These are phyloP conservation scores for Capillidium heterosporum DNA, from an alignment of 371 early-diverging fungal genomes.

Conservation along the genomic window DNA sequence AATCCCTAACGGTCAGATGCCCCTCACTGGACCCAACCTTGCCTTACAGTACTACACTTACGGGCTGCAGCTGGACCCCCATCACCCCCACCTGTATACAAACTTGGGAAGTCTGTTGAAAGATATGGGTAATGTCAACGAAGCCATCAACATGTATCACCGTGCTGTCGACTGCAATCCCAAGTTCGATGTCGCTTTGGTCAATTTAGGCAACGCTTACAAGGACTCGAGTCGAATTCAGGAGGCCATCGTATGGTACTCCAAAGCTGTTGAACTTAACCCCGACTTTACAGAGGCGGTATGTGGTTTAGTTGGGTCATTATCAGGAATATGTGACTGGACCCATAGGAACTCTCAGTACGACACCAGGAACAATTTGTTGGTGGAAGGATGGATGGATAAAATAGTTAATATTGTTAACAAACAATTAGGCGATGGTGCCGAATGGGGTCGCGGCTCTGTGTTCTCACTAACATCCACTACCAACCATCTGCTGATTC, in stretches of 20 bases:
- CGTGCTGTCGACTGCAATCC: constrained; percentile 73
- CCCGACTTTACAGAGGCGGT: constrained; percentile 85
- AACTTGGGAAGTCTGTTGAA: constrained; percentile 76
- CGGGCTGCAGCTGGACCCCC: constrained; percentile 61
- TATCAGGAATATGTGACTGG: constrained; percentile 85
- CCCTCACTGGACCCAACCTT: constrained; percentile 40
- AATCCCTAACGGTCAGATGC: constrained; percentile 10
- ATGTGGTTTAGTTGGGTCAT: constrained; percentile 71
- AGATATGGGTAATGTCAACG: constrained; percentile 64
- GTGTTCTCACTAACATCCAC: constrained; percentile 9
- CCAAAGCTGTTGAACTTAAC: constrained; percentile 64
- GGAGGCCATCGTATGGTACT: constrained; percentile 70
- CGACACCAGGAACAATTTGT: constrained; percentile 9
- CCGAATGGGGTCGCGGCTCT: constrained; percentile 31
- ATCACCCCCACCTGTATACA: constrained; percentile 76
- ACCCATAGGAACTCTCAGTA: constrained; percentile 38
- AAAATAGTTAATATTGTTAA: constrained; percentile 58
- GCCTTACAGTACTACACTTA: constrained; percentile 74
- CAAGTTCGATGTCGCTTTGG: constrained; percentile 75
- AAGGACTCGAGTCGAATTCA: constrained; percentile 79
- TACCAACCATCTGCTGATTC: neutral
- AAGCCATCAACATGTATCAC: constrained; percentile 75
- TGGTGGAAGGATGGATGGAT: constrained; percentile 54
- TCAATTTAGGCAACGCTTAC: constrained; percentile 77
- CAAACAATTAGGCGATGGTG: constrained; percentile 49